Evolutionary conservation across 2,329 filamentous ascomycete species (phyloP), one percentile per base, ranked within the genome.

Genomic region (Conoideocrella luteorostrata): DNA sequence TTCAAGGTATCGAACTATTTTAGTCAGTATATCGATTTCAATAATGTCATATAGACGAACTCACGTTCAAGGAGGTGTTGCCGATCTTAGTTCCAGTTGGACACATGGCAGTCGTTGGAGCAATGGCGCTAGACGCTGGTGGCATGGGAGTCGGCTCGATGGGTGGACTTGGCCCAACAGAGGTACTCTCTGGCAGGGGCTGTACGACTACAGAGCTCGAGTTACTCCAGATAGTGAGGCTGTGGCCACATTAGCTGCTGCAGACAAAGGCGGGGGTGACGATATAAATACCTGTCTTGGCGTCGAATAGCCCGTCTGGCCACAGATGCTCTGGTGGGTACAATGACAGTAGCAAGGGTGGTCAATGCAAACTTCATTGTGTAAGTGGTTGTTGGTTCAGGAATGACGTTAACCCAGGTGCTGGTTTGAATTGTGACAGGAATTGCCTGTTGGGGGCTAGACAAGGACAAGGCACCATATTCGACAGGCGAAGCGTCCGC

Each of bases 351-450:
- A 7, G 55, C 57, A 49, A 67, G 48, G 1, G 64, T 67, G 4
- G 64, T 67, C 30, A 67, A 49, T 22, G 64, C 63, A 39, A 64
- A 67, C 43, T 62, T 58, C 41, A 67, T 52, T 2, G 62, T 66
- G 47, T 66, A 66, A 1, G 66, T 68, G 5, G 66, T 69, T 3
- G 65, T 68, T 24, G 57, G 53, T 34, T 64, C 62, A 2, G 56
- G 52, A 21, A 69, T 62, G 37, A 67, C 41, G 24, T 69, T 69
- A 44, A 60, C 58, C 61, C 65, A 67, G 17, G 64, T 68, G 39
- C 58, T 61, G 7, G 64, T 68, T 17, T 59, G 53, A 3, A 66
- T 46, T 7, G 50, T 50, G 3, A 52, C 36, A 20, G 47, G 46
- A 29, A 33, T 41, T 3, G 45, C 44, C 39, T 32, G 48, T 39